A percentile compares a stretch with the other conserved stretches of the same genome.
These are phyloP conservation scores for Leucaena leucocephala DNA, from an alignment of 306 rosid genomes.

Conservation along the genomic window DNA sequence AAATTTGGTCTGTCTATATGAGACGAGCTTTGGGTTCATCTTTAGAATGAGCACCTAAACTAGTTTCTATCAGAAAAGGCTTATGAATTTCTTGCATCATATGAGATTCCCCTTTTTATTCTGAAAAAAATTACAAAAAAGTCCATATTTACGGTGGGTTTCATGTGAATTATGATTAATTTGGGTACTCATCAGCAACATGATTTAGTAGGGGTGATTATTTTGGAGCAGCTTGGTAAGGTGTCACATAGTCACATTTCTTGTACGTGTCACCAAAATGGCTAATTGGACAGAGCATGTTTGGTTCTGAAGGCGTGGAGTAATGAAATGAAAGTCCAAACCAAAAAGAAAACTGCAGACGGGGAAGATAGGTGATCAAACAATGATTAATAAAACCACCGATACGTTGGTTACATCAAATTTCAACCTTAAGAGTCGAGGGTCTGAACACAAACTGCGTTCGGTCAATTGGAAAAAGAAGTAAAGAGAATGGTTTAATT, in stretches of 20 bases:
- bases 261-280: conserved; percentile 41
- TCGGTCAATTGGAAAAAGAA: neutral
- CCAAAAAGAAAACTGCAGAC: conserved; percentile 31
- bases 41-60: too few species aligned
- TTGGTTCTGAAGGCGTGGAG: conserved; percentile 32
- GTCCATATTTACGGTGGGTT: neutral
- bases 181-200: neutral
- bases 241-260: conserved; percentile 52
- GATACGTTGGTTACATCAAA: conserved; percentile 38
- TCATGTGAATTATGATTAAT: neutral
- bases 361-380: conserved; percentile 19
- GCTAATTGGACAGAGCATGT: conserved; percentile 38
- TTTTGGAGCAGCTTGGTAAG: conserved; percentile 20
- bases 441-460: neutral
- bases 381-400: neutral
- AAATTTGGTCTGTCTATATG: too few species aligned
- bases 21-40: too few species aligned
- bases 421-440: conserved; percentile 33
- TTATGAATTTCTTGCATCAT: too few species aligned
- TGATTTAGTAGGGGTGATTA: neutral
- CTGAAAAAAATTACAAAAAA: neutral
- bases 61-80: too few species aligned
- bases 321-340: conserved; percentile 34
- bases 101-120: too few species aligned
- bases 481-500: neutral